These are phyloP conservation scores for Xerocomellus dryophilus DNA, from an alignment of 768 basidiomycete species.

Conservation along the genomic window DNA sequence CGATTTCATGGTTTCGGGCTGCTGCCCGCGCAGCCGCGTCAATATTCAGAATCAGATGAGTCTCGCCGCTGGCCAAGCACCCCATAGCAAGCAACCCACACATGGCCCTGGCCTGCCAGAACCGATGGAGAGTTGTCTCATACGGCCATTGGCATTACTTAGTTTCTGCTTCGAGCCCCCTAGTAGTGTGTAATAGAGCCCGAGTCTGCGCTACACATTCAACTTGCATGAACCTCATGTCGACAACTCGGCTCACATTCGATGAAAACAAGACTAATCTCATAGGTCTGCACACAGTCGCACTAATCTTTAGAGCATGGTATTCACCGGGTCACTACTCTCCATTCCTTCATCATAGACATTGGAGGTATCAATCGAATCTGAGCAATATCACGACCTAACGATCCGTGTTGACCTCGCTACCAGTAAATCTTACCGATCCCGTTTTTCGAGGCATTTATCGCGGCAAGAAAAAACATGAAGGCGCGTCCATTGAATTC, in stretches of 20 bases:
- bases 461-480: slow-evolving; percentile 48
- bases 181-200: background rate
- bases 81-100: too few relatives aligned
- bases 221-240: slow-evolving; percentile 4
- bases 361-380: slow-evolving; percentile 35
- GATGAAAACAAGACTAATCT: slow-evolving; percentile 24
- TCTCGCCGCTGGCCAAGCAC: too few relatives aligned
- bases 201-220: too few relatives aligned
- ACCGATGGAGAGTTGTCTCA: too few relatives aligned
- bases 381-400: background rate
- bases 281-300: slow-evolving; percentile 32
- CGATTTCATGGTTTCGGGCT: too few relatives aligned
- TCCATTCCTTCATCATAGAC: slow-evolving; percentile 26
- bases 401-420: background rate
- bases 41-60: too few relatives aligned
- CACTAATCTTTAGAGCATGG: background rate
- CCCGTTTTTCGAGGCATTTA: slow-evolving; percentile 54
- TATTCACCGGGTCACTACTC: background rate
- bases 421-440: slow-evolving; percentile 52
- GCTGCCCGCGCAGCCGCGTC: too few relatives aligned
- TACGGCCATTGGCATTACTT: too few relatives aligned
- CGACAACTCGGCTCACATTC: background rate
- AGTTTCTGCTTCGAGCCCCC: too few relatives aligned
- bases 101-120: too few relatives aligned
- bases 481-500: slow-evolving; percentile 34